Conservation (phyloP, 805 yeast species). For the Metschnikowia baotianmanensis region DNA sequence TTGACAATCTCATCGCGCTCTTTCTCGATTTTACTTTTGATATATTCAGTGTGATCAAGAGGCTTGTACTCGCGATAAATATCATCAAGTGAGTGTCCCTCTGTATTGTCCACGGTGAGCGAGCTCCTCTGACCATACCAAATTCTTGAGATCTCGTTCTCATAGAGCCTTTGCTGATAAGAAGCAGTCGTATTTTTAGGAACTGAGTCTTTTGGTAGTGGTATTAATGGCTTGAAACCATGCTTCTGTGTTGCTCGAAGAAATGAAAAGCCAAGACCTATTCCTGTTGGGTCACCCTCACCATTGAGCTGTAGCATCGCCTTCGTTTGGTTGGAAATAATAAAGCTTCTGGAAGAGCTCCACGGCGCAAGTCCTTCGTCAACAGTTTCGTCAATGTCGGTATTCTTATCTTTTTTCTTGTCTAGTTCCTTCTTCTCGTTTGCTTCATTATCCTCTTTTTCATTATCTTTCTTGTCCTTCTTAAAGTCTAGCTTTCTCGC, state of each 20-base stretch:
- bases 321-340: conserved; percentile 92
- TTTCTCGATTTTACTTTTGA: conserved; percentile 36
- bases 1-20: conserved; percentile 31
- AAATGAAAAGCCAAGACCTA: conserved; percentile 85
- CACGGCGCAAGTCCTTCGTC: conserved; percentile 91
- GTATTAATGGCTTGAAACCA: conserved; percentile 57
- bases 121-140: conserved; percentile 83
- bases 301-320: conserved; percentile 95
- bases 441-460: conserved; percentile 28
- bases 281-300: conserved; percentile 91
- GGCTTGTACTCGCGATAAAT: conserved; percentile 41
- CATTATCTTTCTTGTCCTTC: conserved; percentile 34
- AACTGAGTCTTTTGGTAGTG: conserved; percentile 34
- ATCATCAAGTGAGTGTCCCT: conserved; percentile 37
- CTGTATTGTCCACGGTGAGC: conserved; percentile 39
- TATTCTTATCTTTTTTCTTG: conserved; percentile 23
- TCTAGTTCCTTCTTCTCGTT: conserved; percentile 25
- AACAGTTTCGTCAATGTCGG: conserved; percentile 50
- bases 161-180: conserved; percentile 84
- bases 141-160: conserved; percentile 80
- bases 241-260: conserved; percentile 93
- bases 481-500: conserved; percentile 27
- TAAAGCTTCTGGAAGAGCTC: conserved; percentile 89
- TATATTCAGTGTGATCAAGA: conserved; percentile 28
- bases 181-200: conserved; percentile 43